Percentiles rank a stretch among this genome's conserved stretches.
phyloP scores from a whole-genome alignment of 2,329 filamentous ascomycete species.

The Ilyonectria sp. region DNA sequence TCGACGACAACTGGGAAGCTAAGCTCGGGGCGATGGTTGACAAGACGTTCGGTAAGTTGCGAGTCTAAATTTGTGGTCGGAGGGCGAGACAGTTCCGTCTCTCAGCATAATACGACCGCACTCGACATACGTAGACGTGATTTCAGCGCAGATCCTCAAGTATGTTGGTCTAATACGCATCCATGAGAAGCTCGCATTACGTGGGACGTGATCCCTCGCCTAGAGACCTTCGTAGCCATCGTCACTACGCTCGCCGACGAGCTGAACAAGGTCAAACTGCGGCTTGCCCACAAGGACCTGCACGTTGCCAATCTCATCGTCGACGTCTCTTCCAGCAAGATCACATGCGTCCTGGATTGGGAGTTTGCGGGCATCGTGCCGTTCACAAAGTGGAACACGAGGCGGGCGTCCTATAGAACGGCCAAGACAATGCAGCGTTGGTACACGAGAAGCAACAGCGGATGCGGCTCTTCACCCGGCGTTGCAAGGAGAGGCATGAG shows the following conservation, averaged over 20 bases:
- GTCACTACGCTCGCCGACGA: constrained; percentile 32
- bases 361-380: constrained; percentile 57
- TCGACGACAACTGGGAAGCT: neutral
- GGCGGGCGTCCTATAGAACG: constrained; percentile 54
- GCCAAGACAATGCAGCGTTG: constrained; percentile 5
- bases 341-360: constrained; percentile 34
- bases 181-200: constrained; percentile 30
- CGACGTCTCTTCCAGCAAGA: constrained; percentile 46
- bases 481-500: too few species aligned
- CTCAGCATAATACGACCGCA: constrained; percentile 51
- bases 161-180: neutral
- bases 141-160: constrained; percentile 27
- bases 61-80: constrained; percentile 7
- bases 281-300: constrained; percentile 56
- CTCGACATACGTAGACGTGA: constrained; percentile 46
- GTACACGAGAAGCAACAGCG: constrained; percentile 20
- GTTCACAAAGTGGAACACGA: constrained; percentile 53
- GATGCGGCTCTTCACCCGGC: constrained; percentile 1
- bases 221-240: constrained; percentile 42
- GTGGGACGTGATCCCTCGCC: constrained; percentile 47
- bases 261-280: constrained; percentile 28
- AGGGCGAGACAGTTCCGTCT: constrained; percentile 38
- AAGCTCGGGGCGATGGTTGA: constrained; percentile 8
- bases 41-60: constrained; percentile 16
- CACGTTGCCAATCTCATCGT: constrained; percentile 57